Percentiles rank a stretch among this genome's conserved stretches.
Conservation (phyloP, 164 flowering plant genomes). For the Brasenia schreberi region DNA sequence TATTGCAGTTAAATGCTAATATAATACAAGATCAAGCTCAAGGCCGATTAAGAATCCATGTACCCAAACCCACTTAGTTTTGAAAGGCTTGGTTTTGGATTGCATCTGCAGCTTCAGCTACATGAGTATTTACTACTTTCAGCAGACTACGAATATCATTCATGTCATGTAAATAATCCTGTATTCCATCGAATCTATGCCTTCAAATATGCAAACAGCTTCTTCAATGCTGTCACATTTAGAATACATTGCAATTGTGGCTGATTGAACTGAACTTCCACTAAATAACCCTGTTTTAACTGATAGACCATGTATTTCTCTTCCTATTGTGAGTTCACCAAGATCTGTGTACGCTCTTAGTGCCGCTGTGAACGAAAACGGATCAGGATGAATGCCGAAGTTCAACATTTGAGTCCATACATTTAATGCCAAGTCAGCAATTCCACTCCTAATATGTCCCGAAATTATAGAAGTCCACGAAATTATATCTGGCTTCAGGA, state of each 20-base stretch:
- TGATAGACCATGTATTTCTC: slow-evolving; percentile 9
- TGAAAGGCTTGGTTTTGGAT: too few relatives aligned
- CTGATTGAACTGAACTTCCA: slow-evolving; percentile 8
- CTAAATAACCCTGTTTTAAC: slow-evolving; percentile 6
- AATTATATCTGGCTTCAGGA: slow-evolving; percentile 7
- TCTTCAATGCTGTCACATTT: slow-evolving; percentile 6
- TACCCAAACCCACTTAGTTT: too few relatives aligned
- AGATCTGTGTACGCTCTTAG: slow-evolving; percentile 5
- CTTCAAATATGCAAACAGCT: slow-evolving; percentile 5
- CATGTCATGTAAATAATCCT: not conserved
- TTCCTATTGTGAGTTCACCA: slow-evolving; percentile 1
- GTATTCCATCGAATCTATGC: slow-evolving; percentile 3
- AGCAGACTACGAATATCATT: not conserved
- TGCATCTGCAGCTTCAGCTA: not conserved
- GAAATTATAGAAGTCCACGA: slow-evolving; percentile 7
- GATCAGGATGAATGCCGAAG: slow-evolving; percentile 5
- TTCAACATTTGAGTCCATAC: slow-evolving; percentile 5
- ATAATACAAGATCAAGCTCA: too few relatives aligned
- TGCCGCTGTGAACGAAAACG: slow-evolving; percentile 7
- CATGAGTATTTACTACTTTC: not conserved
- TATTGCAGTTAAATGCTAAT: too few relatives aligned
- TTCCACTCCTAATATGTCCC: slow-evolving; percentile 6
- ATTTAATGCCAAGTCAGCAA: slow-evolving; percentile 3
- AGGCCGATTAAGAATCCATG: too few relatives aligned
- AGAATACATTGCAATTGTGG: slow-evolving; percentile 7